phyloP scores from a whole-genome alignment of 2,329 filamentous ascomycete genomes.

The Coniochaeta sp. region DNA sequence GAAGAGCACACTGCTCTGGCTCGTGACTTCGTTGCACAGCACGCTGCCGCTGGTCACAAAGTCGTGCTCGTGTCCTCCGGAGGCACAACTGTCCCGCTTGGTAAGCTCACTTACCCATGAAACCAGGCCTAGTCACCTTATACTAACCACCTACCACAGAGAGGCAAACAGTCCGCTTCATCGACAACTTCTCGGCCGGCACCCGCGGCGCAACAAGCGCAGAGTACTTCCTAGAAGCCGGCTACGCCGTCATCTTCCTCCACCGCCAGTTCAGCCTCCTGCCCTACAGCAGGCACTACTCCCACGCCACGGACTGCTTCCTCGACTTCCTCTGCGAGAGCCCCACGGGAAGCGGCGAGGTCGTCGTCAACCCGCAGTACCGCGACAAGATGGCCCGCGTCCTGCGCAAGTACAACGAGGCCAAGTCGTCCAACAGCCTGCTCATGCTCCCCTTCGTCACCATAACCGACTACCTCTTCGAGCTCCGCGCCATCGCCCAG shows the following conservation, averaged over 20 bases:
- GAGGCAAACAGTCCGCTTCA: conserved; percentile 91
- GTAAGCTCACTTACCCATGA: conserved; percentile 8
- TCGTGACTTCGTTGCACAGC: conserved; percentile 69
- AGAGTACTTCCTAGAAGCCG: conserved; percentile 86
- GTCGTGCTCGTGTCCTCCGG: conserved; percentile 91
- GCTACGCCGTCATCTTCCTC: conserved; percentile 70
- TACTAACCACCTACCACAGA: conserved; percentile 49
- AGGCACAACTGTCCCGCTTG: conserved; percentile 70
- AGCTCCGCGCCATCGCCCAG: conserved; percentile 73
- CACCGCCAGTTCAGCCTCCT: conserved; percentile 90
- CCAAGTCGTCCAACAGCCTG: conserved; percentile 67
- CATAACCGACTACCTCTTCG: conserved; percentile 91
- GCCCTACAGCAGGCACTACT: conserved; percentile 91
- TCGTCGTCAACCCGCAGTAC: conserved; percentile 74
- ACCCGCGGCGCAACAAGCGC: conserved; percentile 91
- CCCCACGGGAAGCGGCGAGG: conserved; percentile 43
- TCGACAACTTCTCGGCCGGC: conserved; percentile 96
- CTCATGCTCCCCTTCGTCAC: conserved; percentile 86
- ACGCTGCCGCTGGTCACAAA: conserved; percentile 60
- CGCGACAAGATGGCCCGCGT: conserved; percentile 78
- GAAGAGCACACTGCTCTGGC: conserved; percentile 65
- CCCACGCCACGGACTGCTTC: conserved; percentile 90
- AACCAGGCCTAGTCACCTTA: background rate
- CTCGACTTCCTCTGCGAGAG: conserved; percentile 82
- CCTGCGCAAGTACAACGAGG: conserved; percentile 72